Evolutionary conservation across 306 rosid species (phyloP).

Genomic region (Fragaria nilgerrensis): DNA sequence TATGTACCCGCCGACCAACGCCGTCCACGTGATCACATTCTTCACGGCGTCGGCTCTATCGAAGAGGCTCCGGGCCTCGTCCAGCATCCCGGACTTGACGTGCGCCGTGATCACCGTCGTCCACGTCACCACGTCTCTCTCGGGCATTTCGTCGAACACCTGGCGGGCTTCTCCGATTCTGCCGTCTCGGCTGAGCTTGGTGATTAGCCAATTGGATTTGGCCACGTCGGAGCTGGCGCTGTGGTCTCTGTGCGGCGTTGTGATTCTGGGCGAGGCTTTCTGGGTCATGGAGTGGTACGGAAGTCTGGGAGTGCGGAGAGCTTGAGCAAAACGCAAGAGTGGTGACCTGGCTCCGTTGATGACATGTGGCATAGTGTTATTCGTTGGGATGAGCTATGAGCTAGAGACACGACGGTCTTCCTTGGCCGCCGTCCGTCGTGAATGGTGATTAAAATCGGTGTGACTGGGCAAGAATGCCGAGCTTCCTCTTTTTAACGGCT

Average conservation of each 20-base stretch:
- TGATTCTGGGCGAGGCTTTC: slow-evolving; percentile 13
- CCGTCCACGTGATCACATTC: slow-evolving; percentile 56
- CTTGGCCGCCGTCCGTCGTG: background rate
- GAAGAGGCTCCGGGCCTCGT: slow-evolving; percentile 43
- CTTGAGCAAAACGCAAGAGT: slow-evolving; percentile 9
- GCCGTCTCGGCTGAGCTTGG: slow-evolving; percentile 29
- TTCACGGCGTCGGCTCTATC: slow-evolving; percentile 42
- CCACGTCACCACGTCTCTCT: slow-evolving; percentile 46
- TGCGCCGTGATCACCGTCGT: slow-evolving; percentile 43
- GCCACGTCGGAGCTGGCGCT: slow-evolving; percentile 31
- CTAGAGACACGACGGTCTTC: background rate
- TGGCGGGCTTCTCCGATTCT: slow-evolving; percentile 36
- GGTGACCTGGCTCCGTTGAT: slow-evolving; percentile 10
- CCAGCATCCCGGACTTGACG: slow-evolving; percentile 37
- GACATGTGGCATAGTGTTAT: background rate
- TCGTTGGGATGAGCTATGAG: background rate
- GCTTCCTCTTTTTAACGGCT: background rate
- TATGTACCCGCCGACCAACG: slow-evolving; percentile 40
- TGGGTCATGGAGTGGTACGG: slow-evolving; percentile 16
- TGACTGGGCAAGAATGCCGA: background rate
- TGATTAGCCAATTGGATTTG: slow-evolving; percentile 37
- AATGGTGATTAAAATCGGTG: background rate
- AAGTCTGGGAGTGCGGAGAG: background rate
- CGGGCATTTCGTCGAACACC: slow-evolving; percentile 42
- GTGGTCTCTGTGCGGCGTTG: slow-evolving; percentile 19